phyloP scores from a whole-genome alignment of 192 early-diverging fungal genomes.

The Funneliformis geosporum region DNA sequence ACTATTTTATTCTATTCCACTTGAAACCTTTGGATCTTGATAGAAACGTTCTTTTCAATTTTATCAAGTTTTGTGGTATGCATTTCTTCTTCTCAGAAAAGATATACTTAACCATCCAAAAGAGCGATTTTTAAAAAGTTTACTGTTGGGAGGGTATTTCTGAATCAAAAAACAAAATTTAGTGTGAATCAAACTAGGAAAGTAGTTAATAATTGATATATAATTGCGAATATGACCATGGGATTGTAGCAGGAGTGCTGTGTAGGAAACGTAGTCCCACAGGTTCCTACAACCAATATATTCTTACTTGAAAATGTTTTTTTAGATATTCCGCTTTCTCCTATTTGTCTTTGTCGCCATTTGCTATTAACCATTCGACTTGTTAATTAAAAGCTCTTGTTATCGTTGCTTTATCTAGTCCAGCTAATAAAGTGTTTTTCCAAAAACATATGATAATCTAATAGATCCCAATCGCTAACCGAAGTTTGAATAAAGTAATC shows the following conservation, averaged over 20 bases:
- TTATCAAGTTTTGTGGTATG: neutral
- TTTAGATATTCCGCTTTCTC: slow-evolving; percentile 29
- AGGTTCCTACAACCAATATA: slow-evolving; percentile 20
- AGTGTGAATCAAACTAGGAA: slow-evolving; percentile 12
- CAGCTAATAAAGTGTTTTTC: slow-evolving; percentile 5
- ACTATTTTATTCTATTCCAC: neutral
- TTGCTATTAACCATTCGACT: slow-evolving; percentile 27
- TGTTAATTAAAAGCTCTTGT: slow-evolving; percentile 23
- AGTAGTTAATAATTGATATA: neutral
- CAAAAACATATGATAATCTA: slow-evolving; percentile 16
- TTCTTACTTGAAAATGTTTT: slow-evolving; percentile 24
- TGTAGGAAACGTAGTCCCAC: slow-evolving; percentile 29
- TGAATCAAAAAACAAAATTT: no score
- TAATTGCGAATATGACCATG: neutral
- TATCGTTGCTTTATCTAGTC: slow-evolving; percentile 19
- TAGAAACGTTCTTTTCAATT: neutral
- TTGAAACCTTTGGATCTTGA: neutral
- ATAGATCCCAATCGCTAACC: slow-evolving; percentile 22
- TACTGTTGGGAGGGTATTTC: no score
- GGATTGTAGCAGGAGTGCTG: slow-evolving; percentile 19
- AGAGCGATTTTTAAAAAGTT: no score
- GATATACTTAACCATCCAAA: neutral
- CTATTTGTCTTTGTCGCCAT: slow-evolving; percentile 4
- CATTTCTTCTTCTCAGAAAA: slow-evolving; percentile 15
- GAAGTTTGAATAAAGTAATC: slow-evolving; percentile 31